A percentile compares a stretch with the other conserved stretches of the same genome.
Evolutionary conservation across 768 basidiomycete species (phyloP).

Genomic region (Leccinum obscurum): DNA sequence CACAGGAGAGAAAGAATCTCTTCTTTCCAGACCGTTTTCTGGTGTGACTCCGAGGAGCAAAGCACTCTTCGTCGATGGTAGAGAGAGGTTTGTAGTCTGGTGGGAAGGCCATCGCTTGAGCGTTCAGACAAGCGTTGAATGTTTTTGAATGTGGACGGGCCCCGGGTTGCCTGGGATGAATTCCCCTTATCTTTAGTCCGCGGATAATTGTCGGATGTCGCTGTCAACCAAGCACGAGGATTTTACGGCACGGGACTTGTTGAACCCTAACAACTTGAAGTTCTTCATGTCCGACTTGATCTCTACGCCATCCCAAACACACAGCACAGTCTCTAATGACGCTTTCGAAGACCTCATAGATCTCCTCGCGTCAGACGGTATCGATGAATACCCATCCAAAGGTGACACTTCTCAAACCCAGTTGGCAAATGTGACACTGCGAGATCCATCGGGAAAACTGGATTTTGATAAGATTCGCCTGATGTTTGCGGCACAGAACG

Average conservation of each 20-base stretch:
- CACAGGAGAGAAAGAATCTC: slow-evolving; percentile 22
- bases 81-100: slow-evolving; percentile 28
- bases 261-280: neutral
- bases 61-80: slow-evolving; percentile 9
- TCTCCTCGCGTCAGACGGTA: slow-evolving; percentile 31
- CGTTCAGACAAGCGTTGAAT: neutral
- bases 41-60: neutral
- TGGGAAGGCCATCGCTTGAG: slow-evolving; percentile 21
- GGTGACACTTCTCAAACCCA: slow-evolving; percentile 1
- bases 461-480: slow-evolving; percentile 33
- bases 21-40: slow-evolving; percentile 18
- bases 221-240: too few species aligned
- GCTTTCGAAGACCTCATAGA: slow-evolving; percentile 32
- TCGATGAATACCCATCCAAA: slow-evolving; percentile 11
- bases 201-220: too few species aligned
- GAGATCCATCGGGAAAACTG: slow-evolving; percentile 32
- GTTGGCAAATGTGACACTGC: slow-evolving; percentile 11
- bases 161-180: neutral
- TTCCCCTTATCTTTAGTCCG: neutral
- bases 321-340: slow-evolving; percentile 18
- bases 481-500: slow-evolving; percentile 26
- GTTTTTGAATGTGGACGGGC: neutral
- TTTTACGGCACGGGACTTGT: neutral
- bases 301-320: slow-evolving; percentile 24
- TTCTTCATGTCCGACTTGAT: slow-evolving; percentile 24